Conservation (phyloP, 495 filamentous ascomycete genomes). For the Hypoxylon intermedium region DNA sequence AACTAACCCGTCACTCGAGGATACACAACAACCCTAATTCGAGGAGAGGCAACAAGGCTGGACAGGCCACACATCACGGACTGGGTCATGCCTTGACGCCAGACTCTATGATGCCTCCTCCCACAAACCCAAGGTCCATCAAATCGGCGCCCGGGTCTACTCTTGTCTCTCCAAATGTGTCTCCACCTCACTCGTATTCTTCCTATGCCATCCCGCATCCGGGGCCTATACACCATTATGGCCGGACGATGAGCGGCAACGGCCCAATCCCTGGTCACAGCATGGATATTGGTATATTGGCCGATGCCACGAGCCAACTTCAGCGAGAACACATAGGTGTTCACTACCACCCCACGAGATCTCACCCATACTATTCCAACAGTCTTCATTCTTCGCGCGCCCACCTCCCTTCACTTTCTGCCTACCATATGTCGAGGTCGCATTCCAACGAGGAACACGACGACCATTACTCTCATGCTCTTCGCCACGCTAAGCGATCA, state of each 20-base stretch:
- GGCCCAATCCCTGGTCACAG: slow-evolving; percentile 55
- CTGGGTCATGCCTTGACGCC: slow-evolving; percentile 52
- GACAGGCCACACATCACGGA: slow-evolving; percentile 55
- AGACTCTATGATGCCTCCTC: slow-evolving; percentile 75
- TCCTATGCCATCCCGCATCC: slow-evolving; percentile 73
- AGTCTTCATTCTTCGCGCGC: slow-evolving; percentile 61
- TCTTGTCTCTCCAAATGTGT: slow-evolving; percentile 91
- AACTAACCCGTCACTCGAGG: slow-evolving; percentile 93
- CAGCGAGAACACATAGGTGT: slow-evolving; percentile 73
- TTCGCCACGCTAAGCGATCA: slow-evolving; percentile 80
- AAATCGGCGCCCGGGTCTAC: slow-evolving; percentile 90
- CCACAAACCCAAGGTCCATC: slow-evolving; percentile 66
- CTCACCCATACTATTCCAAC: slow-evolving; percentile 66
- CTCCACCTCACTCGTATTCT: slow-evolving; percentile 88
- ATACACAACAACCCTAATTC: slow-evolving; percentile 99
- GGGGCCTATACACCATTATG: slow-evolving; percentile 67
- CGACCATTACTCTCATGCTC: slow-evolving; percentile 67
- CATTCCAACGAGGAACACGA: slow-evolving; percentile 88
- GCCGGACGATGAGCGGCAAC: slow-evolving; percentile 57
- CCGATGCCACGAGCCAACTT: slow-evolving; percentile 84
- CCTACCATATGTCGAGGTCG: slow-evolving; percentile 91
- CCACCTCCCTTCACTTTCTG: slow-evolving; percentile 76
- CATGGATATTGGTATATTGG: slow-evolving; percentile 88
- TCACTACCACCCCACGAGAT: slow-evolving; percentile 43
- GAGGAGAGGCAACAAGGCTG: slow-evolving; percentile 84